Percentiles rank a stretch among this genome's conserved stretches.
Evolutionary conservation across 2,329 filamentous ascomycete genomes (phyloP).

Genomic region (Ceratocystis colombiana): DNA sequence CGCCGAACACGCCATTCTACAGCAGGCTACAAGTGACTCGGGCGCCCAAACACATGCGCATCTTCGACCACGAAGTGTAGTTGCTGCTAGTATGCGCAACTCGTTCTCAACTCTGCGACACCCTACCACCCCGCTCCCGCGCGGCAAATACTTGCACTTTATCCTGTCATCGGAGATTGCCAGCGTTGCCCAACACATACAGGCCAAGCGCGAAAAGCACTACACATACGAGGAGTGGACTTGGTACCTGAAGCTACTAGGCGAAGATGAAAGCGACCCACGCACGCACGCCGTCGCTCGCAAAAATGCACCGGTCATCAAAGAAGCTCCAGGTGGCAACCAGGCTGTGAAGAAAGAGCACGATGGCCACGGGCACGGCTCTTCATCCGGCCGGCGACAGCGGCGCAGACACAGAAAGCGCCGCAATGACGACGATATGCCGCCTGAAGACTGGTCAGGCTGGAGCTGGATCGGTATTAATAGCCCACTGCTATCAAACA

Average conservation of each 20-base stretch:
- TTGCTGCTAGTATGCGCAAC: not conserved
- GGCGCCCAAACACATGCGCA: constrained; percentile 6
- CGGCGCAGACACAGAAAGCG: constrained; percentile 10
- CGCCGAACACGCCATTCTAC: constrained; percentile 17
- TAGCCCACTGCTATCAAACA: constrained; percentile 59
- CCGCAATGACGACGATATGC: constrained; percentile 14
- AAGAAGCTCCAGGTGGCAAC: not conserved
- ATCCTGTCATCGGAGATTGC: constrained; percentile 65
- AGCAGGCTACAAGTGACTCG: not conserved
- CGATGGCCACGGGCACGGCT: constrained; percentile 9
- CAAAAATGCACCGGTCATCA: not conserved
- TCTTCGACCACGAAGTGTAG: constrained; percentile 15
- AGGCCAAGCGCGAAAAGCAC: constrained; percentile 47
- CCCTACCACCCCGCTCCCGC: constrained; percentile 32
- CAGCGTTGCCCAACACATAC: constrained; percentile 50
- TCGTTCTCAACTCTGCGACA: constrained; percentile 10
- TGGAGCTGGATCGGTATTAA: constrained; percentile 54
- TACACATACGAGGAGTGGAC: constrained; percentile 83
- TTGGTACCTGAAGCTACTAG: constrained; percentile 70
- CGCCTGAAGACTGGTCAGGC: constrained; percentile 14
- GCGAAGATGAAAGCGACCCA: constrained; percentile 48
- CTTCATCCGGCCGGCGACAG: not conserved
- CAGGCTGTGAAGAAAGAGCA: constrained; percentile 10
- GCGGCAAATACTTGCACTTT: constrained; percentile 45
- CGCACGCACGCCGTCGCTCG: constrained; percentile 40